Conservation (phyloP, 371 early-diverging fungal genomes). For the Rhizomucor miehei region DNA sequence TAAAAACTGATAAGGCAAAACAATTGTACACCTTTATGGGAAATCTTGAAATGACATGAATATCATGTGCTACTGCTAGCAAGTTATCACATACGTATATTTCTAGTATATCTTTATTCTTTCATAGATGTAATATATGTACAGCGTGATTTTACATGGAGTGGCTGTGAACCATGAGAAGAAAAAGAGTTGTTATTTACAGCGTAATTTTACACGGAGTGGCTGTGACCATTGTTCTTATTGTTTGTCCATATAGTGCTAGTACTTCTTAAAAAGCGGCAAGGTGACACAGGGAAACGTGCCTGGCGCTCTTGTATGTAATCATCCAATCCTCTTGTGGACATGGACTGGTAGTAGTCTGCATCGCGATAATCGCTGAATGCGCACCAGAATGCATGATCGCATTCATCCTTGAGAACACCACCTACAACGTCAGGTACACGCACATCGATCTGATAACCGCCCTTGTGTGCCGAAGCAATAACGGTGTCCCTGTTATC, state of each 20-base stretch:
- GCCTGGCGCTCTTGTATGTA: slow-evolving; percentile 15
- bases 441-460: slow-evolving; percentile 12
- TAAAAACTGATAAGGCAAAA: too few species aligned
- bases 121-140: slow-evolving; percentile 2
- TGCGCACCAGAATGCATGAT: slow-evolving; percentile 33
- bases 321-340: slow-evolving; percentile 7
- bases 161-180: slow-evolving; percentile 13
- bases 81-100: too few species aligned
- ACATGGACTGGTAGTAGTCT: slow-evolving; percentile 22
- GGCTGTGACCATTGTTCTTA: not conserved
- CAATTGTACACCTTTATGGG: too few species aligned
- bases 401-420: slow-evolving; percentile 29
- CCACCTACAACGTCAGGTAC: slow-evolving; percentile 27
- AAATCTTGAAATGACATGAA: too few species aligned
- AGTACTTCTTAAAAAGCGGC: slow-evolving; percentile 7
- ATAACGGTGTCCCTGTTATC: slow-evolving; percentile 25
- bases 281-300: slow-evolving; percentile 16
- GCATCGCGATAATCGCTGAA: slow-evolving; percentile 18
- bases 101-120: too few species aligned
- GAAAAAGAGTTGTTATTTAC: not conserved
- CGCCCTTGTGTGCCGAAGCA: slow-evolving; percentile 27
- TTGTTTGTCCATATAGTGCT: not conserved
- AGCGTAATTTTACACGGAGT: slow-evolving; percentile 1
- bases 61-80: too few species aligned
- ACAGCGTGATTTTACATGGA: slow-evolving; percentile 21